Evolutionary conservation across 371 early-diverging fungal genomes (phyloP).

Genomic region (Apophysomyces trapeziformis): DNA sequence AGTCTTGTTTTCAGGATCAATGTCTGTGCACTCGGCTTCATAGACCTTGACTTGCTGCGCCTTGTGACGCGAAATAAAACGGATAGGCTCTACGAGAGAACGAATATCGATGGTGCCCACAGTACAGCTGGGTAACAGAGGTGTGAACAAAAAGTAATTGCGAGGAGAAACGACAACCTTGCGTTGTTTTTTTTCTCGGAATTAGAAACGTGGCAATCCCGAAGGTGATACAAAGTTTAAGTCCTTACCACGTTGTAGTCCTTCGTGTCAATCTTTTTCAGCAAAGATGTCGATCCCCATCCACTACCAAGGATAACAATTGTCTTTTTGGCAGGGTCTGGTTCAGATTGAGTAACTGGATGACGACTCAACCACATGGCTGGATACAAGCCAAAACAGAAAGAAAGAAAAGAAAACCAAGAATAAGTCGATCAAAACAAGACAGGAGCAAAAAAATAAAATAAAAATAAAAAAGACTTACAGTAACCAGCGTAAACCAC

Average conservation of each 20-base stretch:
- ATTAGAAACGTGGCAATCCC: neutral
- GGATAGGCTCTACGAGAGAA: constrained; percentile 84
- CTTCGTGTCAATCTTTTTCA: constrained; percentile 76
- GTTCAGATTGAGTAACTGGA: constrained; percentile 68
- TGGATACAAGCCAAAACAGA: constrained; percentile 7
- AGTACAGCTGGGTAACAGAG: constrained; percentile 84
- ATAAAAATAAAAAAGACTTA: constrained; percentile 19
- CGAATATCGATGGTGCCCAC: constrained; percentile 87
- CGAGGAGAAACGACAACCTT: constrained; percentile 81
- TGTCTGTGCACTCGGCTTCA: constrained; percentile 86
- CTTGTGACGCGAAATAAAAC: constrained; percentile 88
- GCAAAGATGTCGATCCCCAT: constrained; percentile 87
- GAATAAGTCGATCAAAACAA: neutral
- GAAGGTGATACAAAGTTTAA: neutral
- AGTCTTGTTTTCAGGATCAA: constrained; percentile 77
- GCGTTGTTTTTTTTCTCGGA: neutral
- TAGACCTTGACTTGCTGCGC: constrained; percentile 78
- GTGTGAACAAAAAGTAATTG: constrained; percentile 95
- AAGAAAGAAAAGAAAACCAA: neutral
- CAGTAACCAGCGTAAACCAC: constrained; percentile 41
- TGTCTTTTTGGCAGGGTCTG: constrained; percentile 80
- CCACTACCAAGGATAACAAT: constrained; percentile 85
- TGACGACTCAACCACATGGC: constrained; percentile 62
- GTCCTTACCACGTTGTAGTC: constrained; percentile 74
- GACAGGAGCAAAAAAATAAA: neutral